These are phyloP conservation scores for Diophrys sp. DNA, from an alignment of 73 alveolate species.

Conservation along the genomic window DNA sequence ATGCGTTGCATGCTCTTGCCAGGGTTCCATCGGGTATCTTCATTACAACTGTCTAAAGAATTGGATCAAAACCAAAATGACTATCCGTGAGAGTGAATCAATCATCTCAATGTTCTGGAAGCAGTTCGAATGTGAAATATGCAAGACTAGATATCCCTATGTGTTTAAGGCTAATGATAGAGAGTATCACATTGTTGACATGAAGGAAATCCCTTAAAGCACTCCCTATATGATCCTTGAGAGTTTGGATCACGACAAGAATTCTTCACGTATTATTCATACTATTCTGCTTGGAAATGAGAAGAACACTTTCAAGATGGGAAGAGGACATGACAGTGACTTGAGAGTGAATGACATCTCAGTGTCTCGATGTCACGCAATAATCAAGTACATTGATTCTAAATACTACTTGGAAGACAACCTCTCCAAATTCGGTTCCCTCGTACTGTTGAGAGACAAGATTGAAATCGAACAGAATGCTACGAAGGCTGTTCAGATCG, in stretches of 20 bases:
- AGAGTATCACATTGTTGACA: conserved; percentile 45
- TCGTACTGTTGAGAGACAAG: conserved; percentile 65
- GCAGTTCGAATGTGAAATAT: conserved; percentile 66
- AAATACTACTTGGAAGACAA: conserved; percentile 58
- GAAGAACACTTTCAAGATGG: conserved; percentile 38
- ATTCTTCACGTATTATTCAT: conserved; percentile 41
- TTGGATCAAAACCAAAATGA: conserved; percentile 53
- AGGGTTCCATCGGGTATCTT: conserved; percentile 70
- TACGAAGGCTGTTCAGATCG: conserved; percentile 56
- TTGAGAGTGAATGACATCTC: conserved; percentile 67
- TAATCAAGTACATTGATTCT: conserved; percentile 4
- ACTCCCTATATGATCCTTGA: conserved; percentile 49
- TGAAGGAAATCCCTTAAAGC: conserved; percentile 34
- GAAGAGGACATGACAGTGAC: conserved; percentile 80
- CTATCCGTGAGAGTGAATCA: conserved; percentile 24
- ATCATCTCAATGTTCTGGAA: conserved; percentile 43
- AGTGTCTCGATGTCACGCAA: conserved; percentile 74
- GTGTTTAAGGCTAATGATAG: conserved; percentile 45
- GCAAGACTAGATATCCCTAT: conserved; percentile 58
- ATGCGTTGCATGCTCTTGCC: conserved; percentile 71
- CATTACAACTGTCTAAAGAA: conserved; percentile 58
- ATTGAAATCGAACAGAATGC: neutral
- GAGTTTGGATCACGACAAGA: conserved; percentile 41
- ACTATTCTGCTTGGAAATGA: conserved; percentile 32
- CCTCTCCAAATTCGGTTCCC: conserved; percentile 79